A percentile compares a stretch with the other conserved stretches of the same genome.
phyloP scores from a whole-genome alignment of 1,139 yeast genomes.

The Blastobotrys illinoisensis region DNA sequence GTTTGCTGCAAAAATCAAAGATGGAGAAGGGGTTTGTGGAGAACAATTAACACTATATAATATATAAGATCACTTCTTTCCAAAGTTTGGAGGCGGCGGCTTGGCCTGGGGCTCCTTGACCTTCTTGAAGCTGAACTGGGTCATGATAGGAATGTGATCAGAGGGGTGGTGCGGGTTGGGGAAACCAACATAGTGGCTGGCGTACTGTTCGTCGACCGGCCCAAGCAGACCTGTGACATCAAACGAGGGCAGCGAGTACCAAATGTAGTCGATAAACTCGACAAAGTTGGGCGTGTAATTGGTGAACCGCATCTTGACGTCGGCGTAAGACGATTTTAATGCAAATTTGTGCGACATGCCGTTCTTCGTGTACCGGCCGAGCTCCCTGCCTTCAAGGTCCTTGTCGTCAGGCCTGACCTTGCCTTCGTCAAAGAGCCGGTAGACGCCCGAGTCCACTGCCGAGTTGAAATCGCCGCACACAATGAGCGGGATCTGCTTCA shows the following conservation, averaged over 20 bases:
- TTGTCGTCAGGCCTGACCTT: slow-evolving; percentile 56
- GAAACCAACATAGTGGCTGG: slow-evolving; percentile 75
- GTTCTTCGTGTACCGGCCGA: slow-evolving; percentile 85
- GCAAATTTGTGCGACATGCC: slow-evolving; percentile 81
- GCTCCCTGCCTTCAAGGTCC: slow-evolving; percentile 81
- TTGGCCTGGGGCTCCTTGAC: slow-evolving; percentile 28
- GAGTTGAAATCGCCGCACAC: slow-evolving; percentile 98
- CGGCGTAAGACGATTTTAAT: slow-evolving; percentile 78
- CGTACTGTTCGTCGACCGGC: slow-evolving; percentile 71
- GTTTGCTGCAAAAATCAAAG: no score
- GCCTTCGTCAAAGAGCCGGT: slow-evolving; percentile 81
- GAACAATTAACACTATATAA: slow-evolving; percentile 1
- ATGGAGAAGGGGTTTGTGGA: neutral
- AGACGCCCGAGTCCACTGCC: slow-evolving; percentile 80
- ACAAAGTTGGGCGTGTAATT: slow-evolving; percentile 92
- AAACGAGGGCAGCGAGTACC: slow-evolving; percentile 79
- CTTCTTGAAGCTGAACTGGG: slow-evolving; percentile 70
- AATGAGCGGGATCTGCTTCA: slow-evolving; percentile 64
- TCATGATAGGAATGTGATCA: slow-evolving; percentile 82
- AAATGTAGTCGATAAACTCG: slow-evolving; percentile 88
- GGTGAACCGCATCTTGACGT: slow-evolving; percentile 85
- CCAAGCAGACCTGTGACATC: slow-evolving; percentile 85
- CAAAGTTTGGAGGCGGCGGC: slow-evolving; percentile 26
- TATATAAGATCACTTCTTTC: slow-evolving; percentile 4
- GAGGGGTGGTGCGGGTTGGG: slow-evolving; percentile 94